Evolutionary conservation across 2,329 filamentous ascomycete species (phyloP), one percentile per base, ranked within the genome.

Genomic region (Fusarium haematococcum): DNA sequence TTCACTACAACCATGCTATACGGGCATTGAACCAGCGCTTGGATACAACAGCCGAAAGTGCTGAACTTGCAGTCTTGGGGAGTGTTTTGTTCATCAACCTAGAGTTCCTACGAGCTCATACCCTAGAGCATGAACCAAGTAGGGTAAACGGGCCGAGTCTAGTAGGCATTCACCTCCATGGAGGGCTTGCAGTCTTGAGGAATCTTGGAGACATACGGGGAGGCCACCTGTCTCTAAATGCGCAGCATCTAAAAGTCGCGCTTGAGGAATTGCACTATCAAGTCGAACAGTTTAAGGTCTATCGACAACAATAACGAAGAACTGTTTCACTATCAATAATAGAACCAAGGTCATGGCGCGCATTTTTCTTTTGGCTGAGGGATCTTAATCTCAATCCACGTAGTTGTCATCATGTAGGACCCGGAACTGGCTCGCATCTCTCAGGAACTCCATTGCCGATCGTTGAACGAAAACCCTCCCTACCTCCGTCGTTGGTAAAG

Each of bases 81-180:
- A 67, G 65, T 56, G 52, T 67, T 18, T 37, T 67, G 16, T 67
- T 67, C 20, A 35, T 57, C 35, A 67, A 63, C 20, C 37, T 67
- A 6, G 65, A 67, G 20, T 67, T 63, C 39, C 35, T 67, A 18
- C 43, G 33, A 52, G 23, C 60, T 37, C 60, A 52, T 32, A 33
- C 11, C 16, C 20, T n/a, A 27, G 13, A 35, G n/a, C n/a, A 20
- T 20, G 50, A 57, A n/a, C 5, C 18, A 52, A 16, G 27, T 9
- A 30, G 5, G 14, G 8, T 7, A 25, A 14, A 9, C 18, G 27
- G 8, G 6, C 20, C 32, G 30, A 30, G 18, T 30, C 35, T 50
- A 16, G 33, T 63, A 14, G 23, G 14, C 2, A 41, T n/a, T 30
- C 60, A 63, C 45, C 32, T 63, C 27, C 20, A 9, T 27, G 60